Evolutionary conservation across 352 stramenopile species (phyloP).

Genomic region (Pseudoperonospora humuli): DNA sequence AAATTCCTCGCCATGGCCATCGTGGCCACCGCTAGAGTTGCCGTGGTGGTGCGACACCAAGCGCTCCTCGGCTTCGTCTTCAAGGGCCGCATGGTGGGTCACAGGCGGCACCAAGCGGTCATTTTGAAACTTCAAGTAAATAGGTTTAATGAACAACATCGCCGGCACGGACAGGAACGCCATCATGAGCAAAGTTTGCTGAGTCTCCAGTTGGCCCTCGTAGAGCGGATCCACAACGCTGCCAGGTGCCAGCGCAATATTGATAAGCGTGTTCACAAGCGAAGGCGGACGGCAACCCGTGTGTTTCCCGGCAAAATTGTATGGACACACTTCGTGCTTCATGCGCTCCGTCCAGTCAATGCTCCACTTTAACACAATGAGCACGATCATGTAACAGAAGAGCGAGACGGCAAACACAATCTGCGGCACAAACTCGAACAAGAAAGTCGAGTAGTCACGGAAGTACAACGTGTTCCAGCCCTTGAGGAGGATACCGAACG

Average conservation of each 20-base stretch:
- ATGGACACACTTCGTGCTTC: conserved; percentile 86
- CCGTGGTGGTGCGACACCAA: conserved; percentile 40
- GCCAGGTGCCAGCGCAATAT: conserved; percentile 94
- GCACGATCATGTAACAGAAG: conserved; percentile 98
- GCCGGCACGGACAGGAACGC: conserved; percentile 94
- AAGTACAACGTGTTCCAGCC: conserved; percentile 97
- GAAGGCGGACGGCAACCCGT: conserved; percentile 95
- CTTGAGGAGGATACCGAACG: conserved; percentile 94
- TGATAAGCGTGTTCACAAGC: conserved; percentile 98
- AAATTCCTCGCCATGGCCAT: conserved; percentile 77
- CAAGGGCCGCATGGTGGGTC: conserved; percentile 65
- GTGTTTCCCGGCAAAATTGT: conserved; percentile 90
- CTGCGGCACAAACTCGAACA: conserved; percentile 97
- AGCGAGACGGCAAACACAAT: conserved; percentile 94
- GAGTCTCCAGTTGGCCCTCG: conserved; percentile 84
- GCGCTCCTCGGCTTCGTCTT: conserved; percentile 66
- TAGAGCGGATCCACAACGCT: conserved; percentile 94
- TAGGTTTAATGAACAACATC: conserved; percentile 94
- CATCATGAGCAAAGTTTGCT: conserved; percentile 89
- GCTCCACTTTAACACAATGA: conserved; percentile 99
- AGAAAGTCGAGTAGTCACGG: conserved; percentile 90
- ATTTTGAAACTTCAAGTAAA: conserved; percentile 84
- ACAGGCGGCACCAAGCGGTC: conserved; percentile 43
- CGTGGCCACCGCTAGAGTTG: conserved; percentile 28
- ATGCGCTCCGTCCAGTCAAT: conserved; percentile 97